Evolutionary conservation across 1,284 basidiomycete species (phyloP).

Genomic region (Ustilago bromivora): DNA sequence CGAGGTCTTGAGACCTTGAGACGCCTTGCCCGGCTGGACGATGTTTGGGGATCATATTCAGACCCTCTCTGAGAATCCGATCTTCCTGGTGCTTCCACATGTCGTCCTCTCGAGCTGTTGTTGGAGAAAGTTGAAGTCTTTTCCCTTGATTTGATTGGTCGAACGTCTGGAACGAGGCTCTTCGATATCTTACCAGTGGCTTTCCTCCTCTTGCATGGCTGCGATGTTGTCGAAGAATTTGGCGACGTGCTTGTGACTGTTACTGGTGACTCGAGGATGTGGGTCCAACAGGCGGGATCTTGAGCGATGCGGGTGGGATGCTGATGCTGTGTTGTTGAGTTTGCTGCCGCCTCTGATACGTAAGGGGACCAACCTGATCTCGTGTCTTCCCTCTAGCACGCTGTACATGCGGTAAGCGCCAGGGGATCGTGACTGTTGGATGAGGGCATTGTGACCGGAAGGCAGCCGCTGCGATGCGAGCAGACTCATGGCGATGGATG

Average conservation of each 20-base stretch:
- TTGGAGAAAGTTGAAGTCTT: neutral
- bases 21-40: neutral
- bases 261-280: conserved; percentile 3
- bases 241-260: neutral
- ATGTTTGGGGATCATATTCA: neutral
- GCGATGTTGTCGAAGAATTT: neutral
- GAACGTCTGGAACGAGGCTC: neutral
- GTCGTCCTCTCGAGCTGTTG: neutral
- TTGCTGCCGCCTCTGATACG: neutral
- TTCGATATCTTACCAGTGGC: neutral
- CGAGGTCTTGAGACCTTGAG: neutral
- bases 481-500: conserved; percentile 7
- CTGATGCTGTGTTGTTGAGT: neutral
- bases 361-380: neutral
- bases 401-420: neutral
- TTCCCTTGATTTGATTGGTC: neutral
- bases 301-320: neutral
- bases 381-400: neutral
- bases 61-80: neutral
- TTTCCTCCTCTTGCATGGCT: neutral
- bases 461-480: conserved; percentile 17
- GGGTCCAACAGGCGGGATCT: conserved; percentile 16
- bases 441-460: neutral
- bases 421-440: neutral
- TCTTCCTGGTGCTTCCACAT: neutral